Base-by-base conservation (phyloP, 2,329 filamentous ascomycete species). In the Aspergillus sp. region DNA sequence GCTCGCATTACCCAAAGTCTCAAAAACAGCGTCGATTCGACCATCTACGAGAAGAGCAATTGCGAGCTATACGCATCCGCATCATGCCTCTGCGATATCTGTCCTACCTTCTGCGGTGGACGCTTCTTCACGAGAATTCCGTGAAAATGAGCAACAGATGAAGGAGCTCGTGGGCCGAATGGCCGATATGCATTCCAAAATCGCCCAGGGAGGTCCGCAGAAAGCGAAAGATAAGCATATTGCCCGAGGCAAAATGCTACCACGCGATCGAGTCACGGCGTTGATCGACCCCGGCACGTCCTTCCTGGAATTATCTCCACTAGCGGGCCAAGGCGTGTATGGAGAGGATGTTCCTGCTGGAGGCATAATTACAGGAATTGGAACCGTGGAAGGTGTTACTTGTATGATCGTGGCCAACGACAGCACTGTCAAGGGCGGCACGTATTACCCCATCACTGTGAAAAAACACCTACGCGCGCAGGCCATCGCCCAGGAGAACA, bases 401-500 rank as follows among this genome's bases (percentile, higher is more conserved):
- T 97, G 91, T 67, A 85, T 96, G 72, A 86, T 97, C 57, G 86
- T 96, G 43, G 90, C 89, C 48, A 96, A 97, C 65, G 91, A 96
- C 65, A 94, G 88, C 72, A 96, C 91, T 12, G 91, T 97, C 61
- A 98, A 97, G 72, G 91, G 91, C 44, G 91, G 91, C 27, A 94
- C 91, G 1, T 98, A 98, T 71, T 97, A 91, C 63, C 91, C 91
- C 1, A 88, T 97, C 57, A 98, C 91, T 0, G 88, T 97, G 49
- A 96, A 96, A 74, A 98, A 98, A 75, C 93, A 97, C 67, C 75
- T 97, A 10, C 81, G 91, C 52, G 91, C 91, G 4, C 93, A 98
- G 68, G 83, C 86, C 29, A 86, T 97, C 53, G 91, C 91, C 0
- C 81, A 87, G 54, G 88, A 97, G 66, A 97, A 97, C 67, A 83